These are phyloP conservation scores for Ophiostoma populinum DNA, from an alignment of 2,329 filamentous ascomycete species.

Conservation along the genomic window DNA sequence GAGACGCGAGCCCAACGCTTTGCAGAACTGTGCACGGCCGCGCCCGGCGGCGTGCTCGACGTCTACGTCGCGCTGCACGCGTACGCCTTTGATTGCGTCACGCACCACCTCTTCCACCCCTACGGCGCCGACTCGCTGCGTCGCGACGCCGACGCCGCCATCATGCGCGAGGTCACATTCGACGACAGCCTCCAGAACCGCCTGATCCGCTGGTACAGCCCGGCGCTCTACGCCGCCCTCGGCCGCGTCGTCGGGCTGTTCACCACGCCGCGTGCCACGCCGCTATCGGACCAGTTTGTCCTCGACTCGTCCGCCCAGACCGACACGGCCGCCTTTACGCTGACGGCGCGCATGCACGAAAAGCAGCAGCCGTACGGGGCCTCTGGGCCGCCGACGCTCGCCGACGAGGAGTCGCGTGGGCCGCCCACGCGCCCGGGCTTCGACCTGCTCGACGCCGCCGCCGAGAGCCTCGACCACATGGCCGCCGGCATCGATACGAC, in stretches of 20 bases:
- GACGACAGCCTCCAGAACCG: constrained; percentile 51
- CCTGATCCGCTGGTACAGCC: constrained; percentile 39
- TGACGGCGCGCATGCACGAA: constrained; percentile 40
- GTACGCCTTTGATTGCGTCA: constrained; percentile 52
- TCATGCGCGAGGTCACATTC: constrained; percentile 53
- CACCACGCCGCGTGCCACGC: constrained; percentile 37
- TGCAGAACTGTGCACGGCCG: constrained; percentile 30
- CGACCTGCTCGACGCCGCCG: constrained; percentile 37
- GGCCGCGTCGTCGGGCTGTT: constrained; percentile 26
- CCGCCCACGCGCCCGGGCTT: constrained; percentile 18
- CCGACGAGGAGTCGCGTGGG: constrained; percentile 8
- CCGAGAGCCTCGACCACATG: constrained; percentile 57
- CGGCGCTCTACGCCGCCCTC: constrained; percentile 30
- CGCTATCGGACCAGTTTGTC: constrained; percentile 42
- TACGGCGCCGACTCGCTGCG: constrained; percentile 44
- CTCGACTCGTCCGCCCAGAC: constrained; percentile 29
- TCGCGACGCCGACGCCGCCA: constrained; percentile 35
- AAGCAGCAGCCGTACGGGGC: constrained; percentile 18
- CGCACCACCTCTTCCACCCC: constrained; percentile 52
- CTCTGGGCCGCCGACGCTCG: constrained; percentile 4
- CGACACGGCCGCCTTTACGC: constrained; percentile 34
- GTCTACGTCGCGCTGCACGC: constrained; percentile 48
- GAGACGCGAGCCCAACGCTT: constrained; percentile 38
- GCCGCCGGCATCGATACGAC: constrained; percentile 56
- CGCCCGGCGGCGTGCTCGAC: constrained; percentile 31